Base-by-base conservation (phyloP, 2,329 filamentous ascomycete genomes). In the Didymellaceae sp. region DNA sequence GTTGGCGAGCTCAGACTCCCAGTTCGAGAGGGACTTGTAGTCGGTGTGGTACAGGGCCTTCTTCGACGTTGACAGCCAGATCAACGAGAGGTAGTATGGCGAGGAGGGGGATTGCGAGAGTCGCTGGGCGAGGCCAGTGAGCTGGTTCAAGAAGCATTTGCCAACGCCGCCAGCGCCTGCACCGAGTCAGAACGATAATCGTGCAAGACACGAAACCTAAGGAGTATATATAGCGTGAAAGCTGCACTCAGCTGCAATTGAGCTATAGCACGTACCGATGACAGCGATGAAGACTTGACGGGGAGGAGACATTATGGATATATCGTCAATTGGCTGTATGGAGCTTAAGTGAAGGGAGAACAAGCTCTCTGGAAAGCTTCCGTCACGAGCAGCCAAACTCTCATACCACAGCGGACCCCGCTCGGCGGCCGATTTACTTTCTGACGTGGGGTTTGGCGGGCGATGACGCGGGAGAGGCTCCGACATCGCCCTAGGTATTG, bases 101-200 rank as follows among this genome's bases (percentile, higher is more conserved):
- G 87, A 83, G 30, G 86, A 64, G 47, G 71, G 68, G 5, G 74
- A 70, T 48, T 74, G 72, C 14, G 75, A 74, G 45, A 80, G 85
- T 55, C 88, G 85, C 57, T 82, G 78, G 40, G 84, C 80, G 53
- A 94, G 82, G 54, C 78, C 71, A 58, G 87, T 80, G 51, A 97
- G 85, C 76, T 97, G 94, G 61, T 81, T 80, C 57, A 97, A 84
- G 80, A 97, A 97, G 77, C 85, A 86, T 75, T 92, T 92, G 68
- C 94, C 94, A 55, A 97, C 94, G 59, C 93, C 93, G 63, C 94
- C 94, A 65, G 89, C 89, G 68, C 94, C 92, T 95, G 68, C 13
- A 6, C 2, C n/a, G 2, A 10, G 42, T 45, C 18, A 45, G 26
- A 4, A 22, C 9, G 16, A 14, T 9, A 16, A 25, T 20, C 13